Base-by-base conservation (phyloP, 23 red algal genomes). In the Gracilariopsis chorda region DNA sequence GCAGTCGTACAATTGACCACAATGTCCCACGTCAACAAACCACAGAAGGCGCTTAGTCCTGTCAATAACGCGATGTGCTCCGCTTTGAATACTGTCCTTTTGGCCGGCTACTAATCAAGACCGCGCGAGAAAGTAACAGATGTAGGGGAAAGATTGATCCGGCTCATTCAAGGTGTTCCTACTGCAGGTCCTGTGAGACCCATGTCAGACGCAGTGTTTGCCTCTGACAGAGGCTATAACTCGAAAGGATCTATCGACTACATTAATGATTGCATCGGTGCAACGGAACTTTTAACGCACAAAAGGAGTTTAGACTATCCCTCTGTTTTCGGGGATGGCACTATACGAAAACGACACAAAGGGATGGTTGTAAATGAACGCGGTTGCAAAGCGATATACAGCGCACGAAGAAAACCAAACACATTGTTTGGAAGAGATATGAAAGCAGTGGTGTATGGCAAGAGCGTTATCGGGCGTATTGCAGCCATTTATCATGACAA, bases 141-240 rank as follows among this genome's bases (percentile, higher is more conserved):
- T 78, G 73, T 78, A 2, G 36, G 73, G 44, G 47, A 78, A 33
- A 52, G 73, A 24, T 43, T 78, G 3, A 25, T 69, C 4, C 58
- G 45, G 19, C n/a, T 84, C 10, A 21, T 84, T 6, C 80, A 84
- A 49, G 80, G 80, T 29, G 57, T 35, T 3, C 17, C 80, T 14
- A 84, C 58, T 33, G 17, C 57, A 1, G 58, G 80, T 5, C 21
- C 55, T 12, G 27, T 67, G 16, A 29, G 23, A 49, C 80, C 80
- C 17, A 84, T 84, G 57, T 16, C 25, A 0, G 80, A 84, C 46
- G 48, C 80, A 21, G 41, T 84, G 11, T 84, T 84, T 69, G 80
- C 59, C 4, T 41, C 80, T 2, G 59, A 84, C 30, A 48, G 58
- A 30, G 80, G 80, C 7, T 84, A 84, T 40, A 84, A 71, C 17